Base-by-base conservation (phyloP, 2,329 filamentous ascomycete genomes). In the Didymosphaeria variabile region DNA sequence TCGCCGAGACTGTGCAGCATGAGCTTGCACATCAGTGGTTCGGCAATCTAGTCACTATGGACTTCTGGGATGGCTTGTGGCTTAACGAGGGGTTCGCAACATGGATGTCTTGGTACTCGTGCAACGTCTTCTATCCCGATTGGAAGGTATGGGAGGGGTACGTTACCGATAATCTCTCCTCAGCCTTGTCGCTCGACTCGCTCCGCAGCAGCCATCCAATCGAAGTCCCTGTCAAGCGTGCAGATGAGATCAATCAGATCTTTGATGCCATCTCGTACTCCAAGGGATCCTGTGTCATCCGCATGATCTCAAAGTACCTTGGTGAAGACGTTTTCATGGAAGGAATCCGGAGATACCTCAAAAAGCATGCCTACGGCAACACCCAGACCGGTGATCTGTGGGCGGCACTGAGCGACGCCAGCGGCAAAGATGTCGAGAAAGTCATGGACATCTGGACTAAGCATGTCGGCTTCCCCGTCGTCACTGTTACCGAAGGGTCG, bases 61-160 rank as follows among this genome's bases (percentile, higher is more conserved):
- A 97, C 79, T 97, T 96, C 85, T 98, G 94, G 94, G 93, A 97
- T 79, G 94, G 94, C 57, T 83, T 98, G 8, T 98, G 94, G 94
- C 87, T 98, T 57, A 98, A 98, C 78, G 92, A 96, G 79, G 92
- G 92, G 38, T 96, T 96, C 71, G 92, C 93, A 34, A 96, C 92
- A 42, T 92, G 91, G 89, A 93, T 95, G 92, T 94, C 91, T 62
- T 91, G 93, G 92, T 95, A 95, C 81, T 93, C 92, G 46, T 96
- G 93, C 85, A 94, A 98, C 78, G 87, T 87, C 60, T 97, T 98
- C 84, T 98, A 94, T 80, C 94, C 94, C 9, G 94, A 98, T 79
- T 98, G 94, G 94, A 97, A 97, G 80, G 93, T 98, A 15, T 98
- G 94, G 94, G 88, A 98, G 79, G 90, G 89, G 31, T 98, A 97